Conservation (phyloP, 257 asterid species). For the Solanum phureja region DNA sequence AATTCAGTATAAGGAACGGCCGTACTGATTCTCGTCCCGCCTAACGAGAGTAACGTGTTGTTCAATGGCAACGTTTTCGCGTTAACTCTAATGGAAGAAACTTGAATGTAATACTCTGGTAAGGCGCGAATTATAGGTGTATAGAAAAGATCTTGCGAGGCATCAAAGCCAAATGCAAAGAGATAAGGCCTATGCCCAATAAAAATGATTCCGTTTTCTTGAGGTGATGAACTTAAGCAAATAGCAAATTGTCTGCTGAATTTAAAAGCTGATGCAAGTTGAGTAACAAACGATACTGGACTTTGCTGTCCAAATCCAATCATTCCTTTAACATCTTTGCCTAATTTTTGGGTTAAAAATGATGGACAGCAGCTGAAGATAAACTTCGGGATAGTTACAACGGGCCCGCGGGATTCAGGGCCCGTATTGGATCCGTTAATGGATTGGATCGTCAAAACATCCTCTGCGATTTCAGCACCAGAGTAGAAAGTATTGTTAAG, state of each 20-base stretch:
- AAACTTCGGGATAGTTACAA: background rate
- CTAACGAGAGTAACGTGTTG: background rate
- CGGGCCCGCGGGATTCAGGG: background rate
- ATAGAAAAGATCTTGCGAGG: background rate
- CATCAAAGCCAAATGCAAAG: background rate
- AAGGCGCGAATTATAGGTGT: background rate
- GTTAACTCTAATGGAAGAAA: background rate
- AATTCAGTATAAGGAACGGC: background rate
- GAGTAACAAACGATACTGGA: background rate
- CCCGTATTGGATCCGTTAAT: background rate
- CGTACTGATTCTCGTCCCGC: background rate
- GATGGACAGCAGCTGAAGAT: background rate
- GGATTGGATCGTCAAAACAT: background rate
- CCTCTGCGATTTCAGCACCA: background rate
- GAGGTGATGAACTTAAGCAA: background rate
- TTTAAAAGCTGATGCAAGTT: background rate
- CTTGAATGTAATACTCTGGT: background rate
- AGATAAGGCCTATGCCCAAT: constrained; percentile 5
- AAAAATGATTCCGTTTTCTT: background rate
- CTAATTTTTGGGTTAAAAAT: background rate
- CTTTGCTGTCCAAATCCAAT: constrained; percentile 6
- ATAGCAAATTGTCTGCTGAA: background rate
- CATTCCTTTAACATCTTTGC: background rate
- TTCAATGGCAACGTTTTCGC: background rate
- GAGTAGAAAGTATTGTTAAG: background rate